phyloP scores from a whole-genome alignment of 2,329 filamentous ascomycete genomes.

The Phialocephala subalpina region DNA sequence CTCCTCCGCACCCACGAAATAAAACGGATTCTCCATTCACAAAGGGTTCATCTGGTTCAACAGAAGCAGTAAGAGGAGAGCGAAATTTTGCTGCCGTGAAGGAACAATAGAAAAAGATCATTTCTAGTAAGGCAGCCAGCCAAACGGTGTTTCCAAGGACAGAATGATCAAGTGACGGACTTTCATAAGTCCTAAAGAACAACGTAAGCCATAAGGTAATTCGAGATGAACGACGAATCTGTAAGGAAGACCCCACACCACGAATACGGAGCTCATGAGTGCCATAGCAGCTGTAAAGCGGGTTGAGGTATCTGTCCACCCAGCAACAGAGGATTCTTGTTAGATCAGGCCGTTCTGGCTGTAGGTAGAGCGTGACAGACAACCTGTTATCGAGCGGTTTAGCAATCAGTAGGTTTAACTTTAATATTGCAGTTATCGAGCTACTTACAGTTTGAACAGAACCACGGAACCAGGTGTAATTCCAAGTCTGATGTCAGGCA shows the following conservation, averaged over 20 bases:
- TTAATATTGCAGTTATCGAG: too few relatives aligned
- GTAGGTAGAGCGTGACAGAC: conserved; percentile 60
- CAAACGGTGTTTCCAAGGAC: background rate
- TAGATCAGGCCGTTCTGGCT: conserved; percentile 47
- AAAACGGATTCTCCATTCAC: too few relatives aligned
- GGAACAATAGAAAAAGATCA: conserved; percentile 65
- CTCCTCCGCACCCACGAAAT: too few relatives aligned
- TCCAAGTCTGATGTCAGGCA: conserved; percentile 51
- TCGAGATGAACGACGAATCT: conserved; percentile 59
- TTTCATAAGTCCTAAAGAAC: conserved; percentile 68
- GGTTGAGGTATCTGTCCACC: conserved; percentile 39
- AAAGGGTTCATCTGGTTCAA: conserved; percentile 58
- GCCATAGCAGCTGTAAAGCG: conserved; percentile 56
- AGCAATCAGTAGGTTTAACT: too few relatives aligned
- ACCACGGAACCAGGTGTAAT: conserved; percentile 58
- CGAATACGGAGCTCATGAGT: conserved; percentile 63
- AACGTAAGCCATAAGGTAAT: conserved; percentile 63
- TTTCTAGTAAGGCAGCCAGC: conserved; percentile 51
- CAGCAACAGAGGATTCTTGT: conserved; percentile 43
- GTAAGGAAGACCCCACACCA: conserved; percentile 56
- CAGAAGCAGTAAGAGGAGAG: conserved; percentile 52
- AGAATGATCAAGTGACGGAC: conserved; percentile 44
- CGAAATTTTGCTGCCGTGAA: conserved; percentile 64
- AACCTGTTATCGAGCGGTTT: conserved; percentile 64
- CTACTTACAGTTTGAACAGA: conserved; percentile 60